These are phyloP conservation scores for Dryas alaskensis DNA, from an alignment of 306 rosid genomes.

Conservation along the genomic window DNA sequence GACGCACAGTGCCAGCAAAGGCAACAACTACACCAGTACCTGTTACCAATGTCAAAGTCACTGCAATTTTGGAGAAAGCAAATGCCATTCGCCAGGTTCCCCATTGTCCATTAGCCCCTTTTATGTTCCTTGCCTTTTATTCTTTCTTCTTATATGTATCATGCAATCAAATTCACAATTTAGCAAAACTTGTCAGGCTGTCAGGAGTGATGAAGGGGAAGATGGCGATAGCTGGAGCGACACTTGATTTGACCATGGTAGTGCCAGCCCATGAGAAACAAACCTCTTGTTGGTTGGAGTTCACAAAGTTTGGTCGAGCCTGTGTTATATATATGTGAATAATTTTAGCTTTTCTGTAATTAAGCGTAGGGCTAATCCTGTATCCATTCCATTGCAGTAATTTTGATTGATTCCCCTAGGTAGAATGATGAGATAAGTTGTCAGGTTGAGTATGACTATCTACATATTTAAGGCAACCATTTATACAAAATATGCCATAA, in stretches of 20 bases:
- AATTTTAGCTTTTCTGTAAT: constrained; percentile 44
- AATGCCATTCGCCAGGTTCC: constrained; percentile 92
- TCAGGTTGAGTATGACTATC: constrained; percentile 25
- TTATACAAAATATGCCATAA: constrained; percentile 8
- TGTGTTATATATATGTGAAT: constrained; percentile 53
- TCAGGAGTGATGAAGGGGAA: constrained; percentile 82
- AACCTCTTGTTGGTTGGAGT: neutral
- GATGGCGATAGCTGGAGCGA: constrained; percentile 90
- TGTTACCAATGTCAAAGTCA: constrained; percentile 63
- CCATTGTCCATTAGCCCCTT: neutral
- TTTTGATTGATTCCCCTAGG: constrained; percentile 31
- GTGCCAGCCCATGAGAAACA: neutral
- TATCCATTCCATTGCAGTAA: constrained; percentile 22
- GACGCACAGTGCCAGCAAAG: constrained; percentile 65
- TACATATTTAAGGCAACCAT: constrained; percentile 16
- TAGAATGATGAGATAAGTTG: constrained; percentile 23
- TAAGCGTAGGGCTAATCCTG: constrained; percentile 43
- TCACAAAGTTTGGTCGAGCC: constrained; percentile 37
- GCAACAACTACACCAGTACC: constrained; percentile 41
- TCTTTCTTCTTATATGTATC: neutral
- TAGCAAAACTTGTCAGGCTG: constrained; percentile 58
- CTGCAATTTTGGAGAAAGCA: constrained; percentile 96
- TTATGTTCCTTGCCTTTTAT: neutral
- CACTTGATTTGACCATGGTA: constrained; percentile 33
- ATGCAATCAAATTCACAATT: constrained; percentile 7